These are phyloP conservation scores for Metschnikowia chrysomelidarum DNA, from an alignment of 805 yeast genomes.

Conservation along the genomic window DNA sequence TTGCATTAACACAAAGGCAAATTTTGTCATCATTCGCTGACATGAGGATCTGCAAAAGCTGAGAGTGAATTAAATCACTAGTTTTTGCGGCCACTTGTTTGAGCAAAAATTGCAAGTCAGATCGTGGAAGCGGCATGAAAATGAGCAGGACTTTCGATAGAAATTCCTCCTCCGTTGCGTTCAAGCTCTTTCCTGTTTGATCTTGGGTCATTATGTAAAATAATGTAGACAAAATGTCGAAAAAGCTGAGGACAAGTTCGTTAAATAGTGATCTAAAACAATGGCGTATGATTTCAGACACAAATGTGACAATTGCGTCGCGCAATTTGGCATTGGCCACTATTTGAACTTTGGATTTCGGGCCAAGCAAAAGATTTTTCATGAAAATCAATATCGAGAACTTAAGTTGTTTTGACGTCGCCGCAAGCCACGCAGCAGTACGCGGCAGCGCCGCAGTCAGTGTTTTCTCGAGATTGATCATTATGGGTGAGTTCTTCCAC, in stretches of 20 bases:
- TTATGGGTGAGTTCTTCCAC: no score
- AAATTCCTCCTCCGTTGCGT: conserved; percentile 7
- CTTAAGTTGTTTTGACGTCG: conserved; percentile 39
- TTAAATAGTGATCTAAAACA: conserved; percentile 34
- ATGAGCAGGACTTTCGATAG: conserved; percentile 5
- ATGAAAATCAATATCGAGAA: conserved; percentile 32
- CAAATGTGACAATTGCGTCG: conserved; percentile 24
- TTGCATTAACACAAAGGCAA: conserved; percentile 23
- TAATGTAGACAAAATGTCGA: conserved; percentile 30
- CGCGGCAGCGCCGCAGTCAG: conserved; percentile 21
- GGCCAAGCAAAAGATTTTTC: conserved; percentile 25
- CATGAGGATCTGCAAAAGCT: conserved; percentile 24
- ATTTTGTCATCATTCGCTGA: conserved; percentile 37
- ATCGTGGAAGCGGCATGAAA: conserved; percentile 9
- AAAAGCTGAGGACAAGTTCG: conserved; percentile 28
- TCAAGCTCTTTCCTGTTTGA: conserved; percentile 1
- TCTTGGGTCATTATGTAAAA: conserved; percentile 13
- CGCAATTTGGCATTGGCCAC: conserved; percentile 24
- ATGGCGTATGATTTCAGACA: conserved; percentile 19
- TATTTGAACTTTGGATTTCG: conserved; percentile 18
- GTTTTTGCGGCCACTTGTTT: conserved; percentile 23
- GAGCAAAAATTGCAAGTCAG: conserved; percentile 14
- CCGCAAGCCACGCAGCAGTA: conserved; percentile 34
- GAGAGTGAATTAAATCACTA: conserved; percentile 25
- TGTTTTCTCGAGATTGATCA: not conserved